Evolutionary conservation across 805 yeast genomes (phyloP), one percentile per base, ranked within the genome.

Genomic region (Ogataea paradorogensis): DNA sequence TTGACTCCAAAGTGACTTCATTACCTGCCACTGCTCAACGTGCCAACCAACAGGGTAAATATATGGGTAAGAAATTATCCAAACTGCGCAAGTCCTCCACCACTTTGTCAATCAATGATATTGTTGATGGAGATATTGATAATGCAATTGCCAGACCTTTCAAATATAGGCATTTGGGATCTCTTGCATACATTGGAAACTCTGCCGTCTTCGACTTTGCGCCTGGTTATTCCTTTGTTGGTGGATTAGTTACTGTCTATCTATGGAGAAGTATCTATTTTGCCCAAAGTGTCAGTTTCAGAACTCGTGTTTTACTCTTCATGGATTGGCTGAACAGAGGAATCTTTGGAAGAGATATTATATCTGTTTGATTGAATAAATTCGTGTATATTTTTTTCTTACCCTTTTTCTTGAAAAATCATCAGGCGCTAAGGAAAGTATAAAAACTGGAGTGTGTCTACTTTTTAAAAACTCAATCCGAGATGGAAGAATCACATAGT

Each of bases 21-120:
- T 60, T 81, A 49, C 87, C 88, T 4, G 84, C 86, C 7, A 81
- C 87, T 8, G 87, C 87, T 8, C 88, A 81, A 65, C 70, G 86
- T 42, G 86, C 87, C 3, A 69, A 74, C 47, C 88, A 81, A 59
- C 88, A 81, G 59, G 88, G 88, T 45, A 67, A 69, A 42, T 81
- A 81, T 51, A 57, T 81, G 26, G 87, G 82, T 40, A 73, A 71
- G 51, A 80, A 81, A 58, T 62, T 81, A 30, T 70, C 76, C 33
- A 72, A 69, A 43, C 56, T 80, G 21, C 79, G 80, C 7, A 66
- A 66, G 39, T 59, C 72, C 9, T 65, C 70, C 13, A 65, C 65
- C 11, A 67, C 72, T 2, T 52, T 75, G 36, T 61, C 66, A 9
- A 66, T 66, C 34, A 66, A 69, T 40, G 77, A 69, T 22, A 66